Percentiles rank a stretch among this genome's conserved stretches.
phyloP scores from a whole-genome alignment of 208 protist genomes.

The Herpetomonas samuelpessoai region DNA sequence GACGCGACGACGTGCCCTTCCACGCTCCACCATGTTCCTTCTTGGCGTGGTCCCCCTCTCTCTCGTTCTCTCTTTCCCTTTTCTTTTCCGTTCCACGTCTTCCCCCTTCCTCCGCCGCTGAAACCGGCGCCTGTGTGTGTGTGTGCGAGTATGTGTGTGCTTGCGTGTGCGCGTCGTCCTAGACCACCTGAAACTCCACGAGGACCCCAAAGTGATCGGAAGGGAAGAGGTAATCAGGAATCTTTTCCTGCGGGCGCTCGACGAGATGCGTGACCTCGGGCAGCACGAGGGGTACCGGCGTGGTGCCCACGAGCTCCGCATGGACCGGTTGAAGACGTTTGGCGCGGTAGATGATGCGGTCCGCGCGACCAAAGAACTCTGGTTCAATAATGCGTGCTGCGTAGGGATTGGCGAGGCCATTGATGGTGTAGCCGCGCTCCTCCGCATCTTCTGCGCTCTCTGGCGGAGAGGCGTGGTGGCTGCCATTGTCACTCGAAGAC shows the following conservation, averaged over 20 bases:
- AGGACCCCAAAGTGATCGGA: conserved; percentile 62
- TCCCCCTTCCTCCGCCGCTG: no score
- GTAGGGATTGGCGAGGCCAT: conserved; percentile 41
- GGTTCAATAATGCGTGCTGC: conserved; percentile 50
- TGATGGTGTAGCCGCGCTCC: conserved; percentile 52
- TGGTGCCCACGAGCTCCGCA: conserved; percentile 41
- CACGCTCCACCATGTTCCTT: not conserved
- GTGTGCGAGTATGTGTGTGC: not conserved
- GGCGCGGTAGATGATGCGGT: conserved; percentile 42
- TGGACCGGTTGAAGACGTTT: conserved; percentile 38
- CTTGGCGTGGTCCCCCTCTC: not conserved
- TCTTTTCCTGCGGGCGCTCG: conserved; percentile 22
- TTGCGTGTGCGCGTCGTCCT: conserved; percentile 3
- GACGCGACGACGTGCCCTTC: not conserved
- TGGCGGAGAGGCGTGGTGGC: not conserved
- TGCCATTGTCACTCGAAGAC: not conserved
- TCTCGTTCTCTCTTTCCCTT: not conserved
- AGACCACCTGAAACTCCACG: conserved; percentile 50
- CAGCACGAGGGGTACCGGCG: conserved; percentile 29
- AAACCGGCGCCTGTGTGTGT: no score
- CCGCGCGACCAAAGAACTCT: conserved; percentile 57
- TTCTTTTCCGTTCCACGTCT: not conserved
- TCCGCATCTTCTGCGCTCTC: conserved; percentile 1
- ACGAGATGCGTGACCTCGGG: conserved; percentile 27
- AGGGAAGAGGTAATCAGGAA: conserved; percentile 48